These are phyloP conservation scores for Sarocladium strictum DNA, from an alignment of 2,329 filamentous ascomycete genomes.

Conservation along the genomic window DNA sequence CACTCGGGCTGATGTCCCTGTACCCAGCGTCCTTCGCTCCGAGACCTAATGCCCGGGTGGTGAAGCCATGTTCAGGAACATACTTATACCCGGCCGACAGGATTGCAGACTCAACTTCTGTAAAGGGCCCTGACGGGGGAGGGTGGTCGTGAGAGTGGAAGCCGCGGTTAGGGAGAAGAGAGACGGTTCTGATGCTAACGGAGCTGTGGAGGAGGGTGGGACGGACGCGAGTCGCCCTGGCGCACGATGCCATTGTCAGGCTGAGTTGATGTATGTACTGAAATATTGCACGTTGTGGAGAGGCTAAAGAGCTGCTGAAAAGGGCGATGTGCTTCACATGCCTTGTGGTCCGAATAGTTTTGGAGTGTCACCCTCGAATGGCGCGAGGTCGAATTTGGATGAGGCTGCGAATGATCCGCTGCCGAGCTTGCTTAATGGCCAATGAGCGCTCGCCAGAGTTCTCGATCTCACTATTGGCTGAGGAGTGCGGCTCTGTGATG, in stretches of 20 bases:
- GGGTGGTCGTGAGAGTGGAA: slow-evolving; percentile 73
- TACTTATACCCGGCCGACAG: slow-evolving; percentile 75
- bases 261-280: not conserved
- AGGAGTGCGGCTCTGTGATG: not conserved
- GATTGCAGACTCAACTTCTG: slow-evolving; percentile 64
- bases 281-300: not conserved
- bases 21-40: slow-evolving; percentile 83
- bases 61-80: slow-evolving; percentile 80
- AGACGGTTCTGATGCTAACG: not conserved
- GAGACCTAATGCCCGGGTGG: slow-evolving; percentile 61
- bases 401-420: not conserved
- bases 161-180: slow-evolving; percentile 12
- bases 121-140: slow-evolving; percentile 55
- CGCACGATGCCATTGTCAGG: not conserved
- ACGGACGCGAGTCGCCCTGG: not conserved
- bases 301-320: not conserved
- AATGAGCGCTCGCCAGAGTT: not conserved
- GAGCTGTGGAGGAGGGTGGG: not conserved
- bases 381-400: not conserved
- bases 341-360: not conserved
- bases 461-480: not conserved
- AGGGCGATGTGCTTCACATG: not conserved
- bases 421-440: not conserved
- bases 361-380: not conserved
- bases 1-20: slow-evolving; percentile 75